Evolutionary conservation across 164 flowering plant species (phyloP), one percentile per base, ranked within the genome.

Genomic region (Amborella trichopoda): DNA sequence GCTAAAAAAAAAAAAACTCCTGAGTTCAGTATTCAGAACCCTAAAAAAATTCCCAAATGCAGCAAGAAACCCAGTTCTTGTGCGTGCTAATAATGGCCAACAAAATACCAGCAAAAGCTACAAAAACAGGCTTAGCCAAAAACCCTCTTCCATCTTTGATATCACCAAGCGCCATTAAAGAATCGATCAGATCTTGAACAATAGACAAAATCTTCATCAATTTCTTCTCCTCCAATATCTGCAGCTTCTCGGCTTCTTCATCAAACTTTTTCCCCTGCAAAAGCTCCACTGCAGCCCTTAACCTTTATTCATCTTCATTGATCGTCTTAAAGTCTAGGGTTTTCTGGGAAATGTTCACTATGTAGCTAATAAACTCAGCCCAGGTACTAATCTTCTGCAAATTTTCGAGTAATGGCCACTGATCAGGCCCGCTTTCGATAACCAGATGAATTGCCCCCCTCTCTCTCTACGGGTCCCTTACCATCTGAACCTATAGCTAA

Each of bases 51-150:
- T n/a, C n/a, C n/a, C n/a, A n/a, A n/a, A n/a, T n/a, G n/a, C 79
- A 82, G 60, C 93, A 82, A 59, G 98, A 83, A 3, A 68, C 12
- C 99, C 99, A 91, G 48, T 83, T 91, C 85, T 91, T 91, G 58
- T 87, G 94, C 23, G 96, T 74, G 55, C 99, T 87, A 49, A 91
- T 87, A 0, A 91, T 27, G 0, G 96, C 99, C 0, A 95, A 91
- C n/a, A 87, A 40, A 20, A 91, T 65, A 38, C 99, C 96, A 0
- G 88, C 88, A 6, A 54, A 81, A 1, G 96, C 69, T 36, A 87
- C 8, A 40, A 78, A 18, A 18, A 84, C 28, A 14, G 96, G 84
- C n/a, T 44, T 69, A 21, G 77, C 69, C 9, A 77, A 44, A 44
- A 43, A 20, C n/a, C 94, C 95, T 20, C 73, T 74, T 9, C 90